Evolutionary conservation across 768 basidiomycete genomes (phyloP), one percentile per base, ranked within the genome.

Genomic region (Tulasnella sp.): DNA sequence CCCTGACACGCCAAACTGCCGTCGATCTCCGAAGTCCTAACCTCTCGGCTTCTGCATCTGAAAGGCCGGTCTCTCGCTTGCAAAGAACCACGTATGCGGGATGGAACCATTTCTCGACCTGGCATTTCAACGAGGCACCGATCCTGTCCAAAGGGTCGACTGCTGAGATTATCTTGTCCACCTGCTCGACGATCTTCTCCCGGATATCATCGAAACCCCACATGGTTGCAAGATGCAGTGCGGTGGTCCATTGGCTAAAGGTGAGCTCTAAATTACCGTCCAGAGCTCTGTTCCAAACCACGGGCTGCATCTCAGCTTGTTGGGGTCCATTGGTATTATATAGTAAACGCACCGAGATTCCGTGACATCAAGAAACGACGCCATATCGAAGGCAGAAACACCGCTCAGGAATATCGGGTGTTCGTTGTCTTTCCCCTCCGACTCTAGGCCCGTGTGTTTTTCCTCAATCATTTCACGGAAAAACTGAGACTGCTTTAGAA

Each of bases 31-130:
- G 10, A 1, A 57, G 16, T 20, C 75, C 75, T 35, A 76, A 37
- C 16, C 37, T 5, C 20, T 57, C 75, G 16, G n/a, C 75, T 29
- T 76, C 75, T 18, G 61, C 75, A 11, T 55, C 42, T 32, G 26
- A 20, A 37, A 76, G 35, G 7, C 26, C 29, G 5, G 15, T 51
- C 29, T n/a, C 35, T 61, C 75, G 26, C 2, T 18, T 76, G 55
- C 75, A 76, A 9, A 76, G 75, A 6, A 37, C 35, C 16, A 23
- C 39, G 26, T 76, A 76, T 18, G 75, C 75, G 7, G 75, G 75
- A 67, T 76, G 75, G 55, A 76, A 57, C 75, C 75, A 76, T 40
- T 76, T 51, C 48, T 55, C 32, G 2, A 76, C 75, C 5, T 39
- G 75, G 18, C 55, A 76, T 39, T 61, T 76, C 29, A 39, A 18